These are phyloP conservation scores for Chaetoceros muelleri DNA, from an alignment of 108 stramenopile species.

Conservation along the genomic window DNA sequence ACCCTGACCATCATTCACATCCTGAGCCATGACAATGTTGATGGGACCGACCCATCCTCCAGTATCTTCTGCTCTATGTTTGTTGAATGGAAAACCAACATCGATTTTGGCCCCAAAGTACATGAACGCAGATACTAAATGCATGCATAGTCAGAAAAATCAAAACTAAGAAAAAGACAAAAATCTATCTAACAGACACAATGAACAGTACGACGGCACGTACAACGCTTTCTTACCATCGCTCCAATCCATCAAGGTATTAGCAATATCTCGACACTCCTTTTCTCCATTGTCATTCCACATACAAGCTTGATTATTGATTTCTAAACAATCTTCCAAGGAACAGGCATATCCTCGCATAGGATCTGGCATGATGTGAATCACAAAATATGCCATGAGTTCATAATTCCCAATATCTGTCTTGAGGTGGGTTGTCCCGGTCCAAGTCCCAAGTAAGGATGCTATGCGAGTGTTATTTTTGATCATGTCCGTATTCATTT, in stretches of 20 bases:
- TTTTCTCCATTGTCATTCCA: too few species aligned
- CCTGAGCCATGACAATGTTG: constrained; percentile 12
- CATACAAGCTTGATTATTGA: constrained; percentile 10
- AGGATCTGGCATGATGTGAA: constrained; percentile 24
- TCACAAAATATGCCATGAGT: constrained; percentile 10
- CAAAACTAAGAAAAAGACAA: background rate
- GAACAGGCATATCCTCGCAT: constrained; percentile 4
- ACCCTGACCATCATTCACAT: background rate
- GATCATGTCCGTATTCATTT: too few species aligned
- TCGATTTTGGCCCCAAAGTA: constrained; percentile 18
- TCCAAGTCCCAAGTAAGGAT: constrained; percentile 19
- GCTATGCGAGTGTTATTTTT: constrained; percentile 5
- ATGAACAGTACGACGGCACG: too few species aligned
- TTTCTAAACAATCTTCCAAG: constrained; percentile 3
- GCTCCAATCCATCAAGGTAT: constrained; percentile 14
- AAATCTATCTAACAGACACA: background rate
- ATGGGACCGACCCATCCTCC: constrained; percentile 23
- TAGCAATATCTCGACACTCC: constrained; percentile 12
- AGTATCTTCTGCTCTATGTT: constrained; percentile 7
- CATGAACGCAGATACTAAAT: constrained; percentile 10
- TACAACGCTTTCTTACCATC: too few species aligned
- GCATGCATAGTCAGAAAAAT: background rate
- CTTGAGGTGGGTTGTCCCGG: constrained; percentile 12
- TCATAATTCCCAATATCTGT: constrained; percentile 21
- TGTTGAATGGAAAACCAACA: constrained; percentile 11